Evolutionary conservation across 805 yeast genomes (phyloP).

Genomic region (Yamadazyma paraphyllophila): DNA sequence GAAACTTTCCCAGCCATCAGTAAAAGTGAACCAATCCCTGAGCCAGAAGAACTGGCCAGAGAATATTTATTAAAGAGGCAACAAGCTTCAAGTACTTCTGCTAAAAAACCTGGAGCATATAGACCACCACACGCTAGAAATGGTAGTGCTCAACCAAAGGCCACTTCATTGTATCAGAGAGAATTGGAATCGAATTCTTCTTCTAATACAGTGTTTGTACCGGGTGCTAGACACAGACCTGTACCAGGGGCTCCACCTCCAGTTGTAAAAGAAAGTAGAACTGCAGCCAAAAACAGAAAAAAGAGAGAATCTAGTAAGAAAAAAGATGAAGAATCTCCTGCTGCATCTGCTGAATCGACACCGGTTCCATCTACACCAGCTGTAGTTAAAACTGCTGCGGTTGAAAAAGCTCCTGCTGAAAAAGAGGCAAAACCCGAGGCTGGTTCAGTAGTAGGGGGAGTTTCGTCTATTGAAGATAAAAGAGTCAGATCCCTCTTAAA

Average conservation of each 20-base stretch:
- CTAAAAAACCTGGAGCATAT: slow-evolving; percentile 81
- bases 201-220: slow-evolving; percentile 23
- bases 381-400: slow-evolving; percentile 3
- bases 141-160: slow-evolving; percentile 24
- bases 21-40: slow-evolving; percentile 51
- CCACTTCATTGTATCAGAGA: slow-evolving; percentile 58
- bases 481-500: slow-evolving; percentile 86
- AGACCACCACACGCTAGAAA: slow-evolving; percentile 94
- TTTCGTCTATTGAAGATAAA: slow-evolving; percentile 79
- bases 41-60: slow-evolving; percentile 68
- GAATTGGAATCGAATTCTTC: slow-evolving; percentile 38
- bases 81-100: slow-evolving; percentile 29
- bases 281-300: slow-evolving; percentile 72
- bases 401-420: background rate
- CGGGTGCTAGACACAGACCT: slow-evolving; percentile 27
- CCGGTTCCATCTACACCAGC: slow-evolving; percentile 11
- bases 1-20: slow-evolving; percentile 55
- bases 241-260: slow-evolving; percentile 60
- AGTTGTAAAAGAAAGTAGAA: slow-evolving; percentile 50
- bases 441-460: slow-evolving; percentile 57
- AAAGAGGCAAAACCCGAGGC: slow-evolving; percentile 15
- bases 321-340: slow-evolving; percentile 3
- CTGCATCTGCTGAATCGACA: slow-evolving; percentile 2
- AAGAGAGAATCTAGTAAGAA: slow-evolving; percentile 63
- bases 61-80: slow-evolving; percentile 49